These are phyloP conservation scores for Gossypium schwendimanii DNA, from an alignment of 441 rosid species.

Conservation along the genomic window DNA sequence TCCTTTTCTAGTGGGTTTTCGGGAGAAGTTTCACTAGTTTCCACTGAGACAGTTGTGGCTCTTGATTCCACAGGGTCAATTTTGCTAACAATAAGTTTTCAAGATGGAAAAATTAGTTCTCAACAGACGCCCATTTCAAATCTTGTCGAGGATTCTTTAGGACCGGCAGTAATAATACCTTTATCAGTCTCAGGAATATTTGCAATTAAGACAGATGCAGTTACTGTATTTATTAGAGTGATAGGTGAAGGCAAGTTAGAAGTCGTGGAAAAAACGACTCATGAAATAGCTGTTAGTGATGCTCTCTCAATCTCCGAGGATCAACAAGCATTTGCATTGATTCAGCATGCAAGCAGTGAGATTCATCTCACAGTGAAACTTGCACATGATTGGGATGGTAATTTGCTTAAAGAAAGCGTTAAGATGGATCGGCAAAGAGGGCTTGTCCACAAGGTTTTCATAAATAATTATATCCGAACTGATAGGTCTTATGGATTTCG, in stretches of 20 bases:
- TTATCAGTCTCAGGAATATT: conserved; percentile 51
- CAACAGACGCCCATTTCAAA: conserved; percentile 48
- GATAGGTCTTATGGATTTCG: conserved; percentile 93
- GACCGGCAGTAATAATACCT: conserved; percentile 48
- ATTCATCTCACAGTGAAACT: conserved; percentile 69
- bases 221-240: conserved; percentile 46
- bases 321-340: conserved; percentile 63
- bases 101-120: conserved; percentile 50
- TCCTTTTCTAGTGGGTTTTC: conserved; percentile 62
- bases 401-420: conserved; percentile 66
- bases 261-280: conserved; percentile 51
- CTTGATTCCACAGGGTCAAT: conserved; percentile 61
- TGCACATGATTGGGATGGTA: conserved; percentile 52
- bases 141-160: conserved; percentile 47
- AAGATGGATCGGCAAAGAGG: conserved; percentile 73
- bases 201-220: conserved; percentile 40
- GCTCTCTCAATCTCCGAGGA: conserved; percentile 59
- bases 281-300: conserved; percentile 66
- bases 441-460: conserved; percentile 74
- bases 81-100: conserved; percentile 51
- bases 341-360: conserved; percentile 53
- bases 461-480: conserved; percentile 79
- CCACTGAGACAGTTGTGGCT: conserved; percentile 57
- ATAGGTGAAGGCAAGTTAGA: conserved; percentile 55
- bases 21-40: conserved; percentile 53